Base-by-base conservation (phyloP, 169 alveolate species). In the Perkinsus olseni region DNA sequence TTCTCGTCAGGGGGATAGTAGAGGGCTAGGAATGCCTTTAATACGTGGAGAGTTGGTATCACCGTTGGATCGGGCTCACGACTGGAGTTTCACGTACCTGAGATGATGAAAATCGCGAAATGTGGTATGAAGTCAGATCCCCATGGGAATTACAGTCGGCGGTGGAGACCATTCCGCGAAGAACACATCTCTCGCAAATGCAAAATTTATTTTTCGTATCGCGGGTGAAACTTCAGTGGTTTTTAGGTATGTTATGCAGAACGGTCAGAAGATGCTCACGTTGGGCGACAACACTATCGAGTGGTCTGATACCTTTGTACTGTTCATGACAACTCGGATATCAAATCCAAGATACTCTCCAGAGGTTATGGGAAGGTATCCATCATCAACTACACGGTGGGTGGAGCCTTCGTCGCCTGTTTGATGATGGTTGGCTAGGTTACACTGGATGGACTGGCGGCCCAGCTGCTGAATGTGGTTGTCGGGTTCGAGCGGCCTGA, bases 401-500 rank as follows among this genome's bases (percentile, higher is more conserved):
- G 38, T n/a, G 38, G 37, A 36, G 38, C n/a, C 21, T 36, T 11
- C 74, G 10, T 91, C 24, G 38, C 11, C 82, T 20, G 24, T 0
- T 50, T 38, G 0, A 39, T 28, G 28, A 39, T 10, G 13, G 36
- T 50, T 97, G 28, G 97, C 99, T 21, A 62, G 82, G 82, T 62
- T 24, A 62, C 82, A 0, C 82, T 97, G 96, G 94, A 95, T 74
- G 99, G 99, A 8, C 98, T 97, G 10, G 98, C 97, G 93, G 99
- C 97, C 94, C 98, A 98, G 95, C 96, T 98, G 93, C 96, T 98
- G 74, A 97, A 97, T 91, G 98, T 97, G 94, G 99, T 98, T 62
- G 99, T 98, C 3, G 98, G 98, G 91, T 97, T 96, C 93, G 99
- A 98, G 95, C 96, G 97, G 91, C 99, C 99, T 21, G 99, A 98